Evolutionary conservation across 768 basidiomycete genomes (phyloP).

Genomic region (Astraeus odoratus): DNA sequence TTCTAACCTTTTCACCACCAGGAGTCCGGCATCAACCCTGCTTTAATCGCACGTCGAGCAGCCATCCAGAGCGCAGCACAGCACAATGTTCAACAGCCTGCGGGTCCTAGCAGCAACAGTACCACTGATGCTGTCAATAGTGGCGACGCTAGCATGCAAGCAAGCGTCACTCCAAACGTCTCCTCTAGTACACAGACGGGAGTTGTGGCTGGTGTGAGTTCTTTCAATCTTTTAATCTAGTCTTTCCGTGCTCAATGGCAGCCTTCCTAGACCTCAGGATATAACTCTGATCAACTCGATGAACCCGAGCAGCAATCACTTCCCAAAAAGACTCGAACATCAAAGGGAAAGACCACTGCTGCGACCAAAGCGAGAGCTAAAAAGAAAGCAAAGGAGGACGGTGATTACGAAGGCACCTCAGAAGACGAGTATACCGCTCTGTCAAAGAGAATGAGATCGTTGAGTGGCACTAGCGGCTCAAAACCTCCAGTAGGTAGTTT

Average conservation of each 20-base stretch:
- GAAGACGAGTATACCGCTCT: constrained; percentile 65
- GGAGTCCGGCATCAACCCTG: constrained; percentile 48
- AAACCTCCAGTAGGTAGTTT: constrained; percentile 77
- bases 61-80: constrained; percentile 24
- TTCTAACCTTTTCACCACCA: constrained; percentile 11
- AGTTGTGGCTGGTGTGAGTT: not conserved
- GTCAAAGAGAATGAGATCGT: constrained; percentile 41
- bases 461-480: constrained; percentile 21
- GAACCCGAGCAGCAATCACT: constrained; percentile 40
- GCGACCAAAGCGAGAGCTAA: constrained; percentile 35
- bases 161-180: constrained; percentile 1
- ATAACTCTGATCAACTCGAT: constrained; percentile 74
- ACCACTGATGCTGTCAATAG: constrained; percentile 5
- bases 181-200: constrained; percentile 12
- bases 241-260: not conserved
- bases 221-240: not conserved
- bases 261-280: constrained; percentile 30
- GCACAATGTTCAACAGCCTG: constrained; percentile 27
- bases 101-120: constrained; percentile 33
- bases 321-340: constrained; percentile 50
- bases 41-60: constrained; percentile 32
- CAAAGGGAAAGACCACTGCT: constrained; percentile 34
- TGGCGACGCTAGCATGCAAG: constrained; percentile 10
- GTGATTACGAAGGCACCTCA: constrained; percentile 46
- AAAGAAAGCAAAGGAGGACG: constrained; percentile 35